Conservation (phyloP, 1,284 basidiomycete genomes). For the Malassezia equina region DNA sequence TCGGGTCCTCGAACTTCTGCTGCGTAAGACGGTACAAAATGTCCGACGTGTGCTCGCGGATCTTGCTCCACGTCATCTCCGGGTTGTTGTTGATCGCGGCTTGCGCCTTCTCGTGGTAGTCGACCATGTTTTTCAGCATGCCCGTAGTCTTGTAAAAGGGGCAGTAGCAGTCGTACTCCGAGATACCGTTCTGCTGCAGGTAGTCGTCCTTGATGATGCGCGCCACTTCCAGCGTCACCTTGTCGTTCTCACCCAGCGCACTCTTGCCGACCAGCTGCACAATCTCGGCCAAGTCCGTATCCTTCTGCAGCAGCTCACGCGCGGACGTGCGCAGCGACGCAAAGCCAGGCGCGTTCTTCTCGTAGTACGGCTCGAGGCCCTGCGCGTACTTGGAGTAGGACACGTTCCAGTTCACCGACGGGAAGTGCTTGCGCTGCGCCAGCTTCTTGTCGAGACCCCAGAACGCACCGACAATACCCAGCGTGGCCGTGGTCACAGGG, state of each 20-base stretch:
- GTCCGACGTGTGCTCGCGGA: conserved; percentile 77
- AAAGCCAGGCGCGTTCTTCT: conserved; percentile 75
- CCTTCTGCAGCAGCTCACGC: conserved; percentile 95
- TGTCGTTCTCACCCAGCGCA: conserved; percentile 91
- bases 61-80: conserved; percentile 81
- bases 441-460: conserved; percentile 68
- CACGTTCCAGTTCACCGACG: conserved; percentile 95
- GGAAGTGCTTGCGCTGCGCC: conserved; percentile 95
- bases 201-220: conserved; percentile 91
- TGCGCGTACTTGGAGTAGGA: conserved; percentile 99
- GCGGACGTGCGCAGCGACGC: conserved; percentile 79
- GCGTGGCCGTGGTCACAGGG: conserved; percentile 90
- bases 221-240: conserved; percentile 95
- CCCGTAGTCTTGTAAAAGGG: conserved; percentile 69
- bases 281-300: conserved; percentile 95
- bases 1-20: conserved; percentile 82
- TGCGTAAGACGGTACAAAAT: conserved; percentile 91
- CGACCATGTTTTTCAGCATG: conserved; percentile 91
- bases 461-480: conserved; percentile 98
- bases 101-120: conserved; percentile 82
- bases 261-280: conserved; percentile 98
- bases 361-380: conserved; percentile 86
- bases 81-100: conserved; percentile 62
- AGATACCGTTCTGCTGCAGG: conserved; percentile 97
- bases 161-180: conserved; percentile 91